Evolutionary conservation across 2,329 filamentous ascomycete species (phyloP).

Genomic region (Sporothrix protearum): DNA sequence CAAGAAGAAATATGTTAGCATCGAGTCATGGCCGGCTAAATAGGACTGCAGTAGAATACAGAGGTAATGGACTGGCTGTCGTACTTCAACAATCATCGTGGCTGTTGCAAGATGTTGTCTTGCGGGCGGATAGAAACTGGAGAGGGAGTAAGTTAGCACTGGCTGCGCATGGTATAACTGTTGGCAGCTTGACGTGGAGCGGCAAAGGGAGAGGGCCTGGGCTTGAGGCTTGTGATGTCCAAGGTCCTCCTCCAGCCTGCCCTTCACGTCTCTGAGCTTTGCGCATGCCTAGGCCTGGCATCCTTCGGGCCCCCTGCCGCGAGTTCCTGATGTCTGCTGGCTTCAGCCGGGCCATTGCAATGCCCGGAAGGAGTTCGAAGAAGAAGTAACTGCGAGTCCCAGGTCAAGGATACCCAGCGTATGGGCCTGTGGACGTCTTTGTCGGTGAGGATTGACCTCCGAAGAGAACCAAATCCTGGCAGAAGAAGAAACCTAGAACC

Average conservation of each 20-base stretch:
- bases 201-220: no score
- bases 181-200: no score
- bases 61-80: neutral
- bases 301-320: neutral
- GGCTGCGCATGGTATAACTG: neutral
- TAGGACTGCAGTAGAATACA: neutral
- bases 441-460: neutral
- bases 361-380: no score
- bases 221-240: no score
- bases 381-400: no score
- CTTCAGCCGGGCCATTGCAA: neutral
- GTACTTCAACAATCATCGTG: constrained; percentile 42
- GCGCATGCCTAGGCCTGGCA: neutral
- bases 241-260: neutral
- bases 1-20: constrained; percentile 10
- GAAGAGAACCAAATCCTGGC: neutral
- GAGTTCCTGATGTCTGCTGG: neutral
- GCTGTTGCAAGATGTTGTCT: neutral
- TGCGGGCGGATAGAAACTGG: neutral
- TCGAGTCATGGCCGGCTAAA: neutral
- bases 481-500: neutral
- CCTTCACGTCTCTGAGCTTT: neutral
- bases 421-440: neutral
- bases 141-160: neutral
- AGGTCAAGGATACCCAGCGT: neutral